These are phyloP conservation scores for Castanea sativa DNA, from an alignment of 306 rosid species.

Conservation along the genomic window DNA sequence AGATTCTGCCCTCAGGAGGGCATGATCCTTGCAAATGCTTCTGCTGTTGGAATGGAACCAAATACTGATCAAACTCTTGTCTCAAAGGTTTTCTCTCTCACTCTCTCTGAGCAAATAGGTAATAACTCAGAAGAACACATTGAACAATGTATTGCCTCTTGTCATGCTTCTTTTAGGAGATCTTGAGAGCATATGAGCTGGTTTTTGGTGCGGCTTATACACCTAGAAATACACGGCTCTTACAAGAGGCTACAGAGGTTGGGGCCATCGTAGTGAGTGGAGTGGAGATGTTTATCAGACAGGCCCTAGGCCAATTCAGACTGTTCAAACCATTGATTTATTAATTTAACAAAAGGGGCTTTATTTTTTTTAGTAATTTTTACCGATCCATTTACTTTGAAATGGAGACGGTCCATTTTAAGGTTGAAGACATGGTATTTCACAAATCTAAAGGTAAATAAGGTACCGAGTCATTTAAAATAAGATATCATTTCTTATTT, in stretches of 20 bases:
- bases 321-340: conserved; percentile 20
- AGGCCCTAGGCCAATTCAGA: conserved; percentile 46
- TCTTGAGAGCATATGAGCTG: conserved; percentile 32
- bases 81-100: conserved; percentile 27
- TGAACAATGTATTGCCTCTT: not conserved
- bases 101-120: not conserved
- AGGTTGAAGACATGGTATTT: no score
- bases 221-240: conserved; percentile 36
- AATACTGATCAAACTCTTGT: conserved; percentile 41
- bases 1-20: conserved; percentile 40
- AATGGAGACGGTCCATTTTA: no score
- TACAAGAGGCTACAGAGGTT: conserved; percentile 42
- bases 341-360: not conserved
- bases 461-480: no score
- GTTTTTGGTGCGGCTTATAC: conserved; percentile 45
- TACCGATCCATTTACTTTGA: no score
- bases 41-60: conserved; percentile 50
- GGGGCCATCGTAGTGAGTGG: conserved; percentile 43
- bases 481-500: no score
- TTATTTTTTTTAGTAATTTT: no score
- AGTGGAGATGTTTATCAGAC: conserved; percentile 48
- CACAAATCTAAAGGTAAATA: no score
- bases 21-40: conserved; percentile 50
- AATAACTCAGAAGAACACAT: not conserved
- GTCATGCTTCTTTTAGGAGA: conserved; percentile 22